Evolutionary conservation across 2,329 filamentous ascomycete species (phyloP).

Genomic region (Bisporella sp.): DNA sequence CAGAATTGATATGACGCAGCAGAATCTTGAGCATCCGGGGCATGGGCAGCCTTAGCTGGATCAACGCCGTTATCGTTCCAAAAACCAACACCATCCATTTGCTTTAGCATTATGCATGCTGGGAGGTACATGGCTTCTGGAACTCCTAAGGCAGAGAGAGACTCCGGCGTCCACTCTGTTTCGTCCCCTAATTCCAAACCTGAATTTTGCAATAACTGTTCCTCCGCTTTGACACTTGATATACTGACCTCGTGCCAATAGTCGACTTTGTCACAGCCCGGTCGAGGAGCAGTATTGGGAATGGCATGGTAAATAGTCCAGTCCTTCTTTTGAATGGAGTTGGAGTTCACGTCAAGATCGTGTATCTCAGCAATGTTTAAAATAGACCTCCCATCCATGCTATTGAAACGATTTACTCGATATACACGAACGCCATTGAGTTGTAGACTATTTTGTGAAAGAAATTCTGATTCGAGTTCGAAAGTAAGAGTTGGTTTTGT

Average conservation of each 20-base stretch:
- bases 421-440: neutral
- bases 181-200: slow-evolving; percentile 17
- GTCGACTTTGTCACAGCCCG: neutral
- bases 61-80: slow-evolving; percentile 15
- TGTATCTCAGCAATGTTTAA: neutral
- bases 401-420: neutral
- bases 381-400: neutral
- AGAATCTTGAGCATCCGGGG: neutral
- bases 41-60: no score
- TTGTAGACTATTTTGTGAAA: neutral
- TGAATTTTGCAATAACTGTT: slow-evolving; percentile 12
- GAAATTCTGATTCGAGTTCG: neutral
- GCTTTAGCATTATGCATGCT: slow-evolving; percentile 14
- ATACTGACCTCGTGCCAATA: slow-evolving; percentile 19
- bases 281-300: neutral
- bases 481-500: slow-evolving; percentile 4
- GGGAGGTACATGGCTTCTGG: slow-evolving; percentile 8
- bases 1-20: neutral
- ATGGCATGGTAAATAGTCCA: neutral
- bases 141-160: slow-evolving; percentile 2
- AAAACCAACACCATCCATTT: slow-evolving; percentile 20
- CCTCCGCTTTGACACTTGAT: slow-evolving; percentile 7
- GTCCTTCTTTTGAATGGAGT: neutral
- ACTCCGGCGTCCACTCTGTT: slow-evolving; percentile 9
- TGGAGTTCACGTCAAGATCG: neutral